Conservation (phyloP, 805 yeast genomes). For the Clavispora santaluciae region DNA sequence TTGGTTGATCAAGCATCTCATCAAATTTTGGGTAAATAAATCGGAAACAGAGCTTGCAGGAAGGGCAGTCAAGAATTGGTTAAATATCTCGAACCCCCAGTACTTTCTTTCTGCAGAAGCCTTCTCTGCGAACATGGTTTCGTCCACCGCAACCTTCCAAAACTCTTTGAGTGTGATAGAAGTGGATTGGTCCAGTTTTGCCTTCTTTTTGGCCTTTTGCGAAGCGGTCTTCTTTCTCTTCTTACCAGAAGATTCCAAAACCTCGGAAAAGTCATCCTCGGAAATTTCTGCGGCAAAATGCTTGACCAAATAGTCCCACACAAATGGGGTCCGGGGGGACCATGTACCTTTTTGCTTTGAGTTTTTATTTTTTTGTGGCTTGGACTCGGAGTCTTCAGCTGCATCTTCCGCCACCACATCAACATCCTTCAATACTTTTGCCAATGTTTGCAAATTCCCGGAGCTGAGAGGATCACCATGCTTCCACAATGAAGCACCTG, state of each 20-base stretch:
- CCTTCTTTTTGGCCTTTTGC: slow-evolving; percentile 17
- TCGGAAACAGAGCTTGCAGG: slow-evolving; percentile 15
- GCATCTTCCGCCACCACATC: slow-evolving; percentile 36
- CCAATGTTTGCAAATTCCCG: slow-evolving; percentile 57
- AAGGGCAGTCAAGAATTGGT: slow-evolving; percentile 34
- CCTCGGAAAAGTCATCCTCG: slow-evolving; percentile 18
- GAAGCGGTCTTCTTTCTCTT: slow-evolving; percentile 18
- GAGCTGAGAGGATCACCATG: slow-evolving; percentile 66
- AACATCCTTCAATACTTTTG: slow-evolving; percentile 61
- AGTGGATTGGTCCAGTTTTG: slow-evolving; percentile 17
- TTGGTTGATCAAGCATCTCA: slow-evolving; percentile 75
- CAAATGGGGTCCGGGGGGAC: slow-evolving; percentile 71
- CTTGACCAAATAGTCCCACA: slow-evolving; percentile 59
- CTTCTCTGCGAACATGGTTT: slow-evolving; percentile 66
- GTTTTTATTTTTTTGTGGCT: slow-evolving; percentile 13
- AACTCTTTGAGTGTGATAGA: slow-evolving; percentile 48
- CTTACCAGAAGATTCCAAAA: slow-evolving; percentile 21
- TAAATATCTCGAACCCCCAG: slow-evolving; percentile 77
- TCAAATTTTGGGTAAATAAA: slow-evolving; percentile 58
- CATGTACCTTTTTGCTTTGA: slow-evolving; percentile 60
- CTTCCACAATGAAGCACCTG: slow-evolving; percentile 49
- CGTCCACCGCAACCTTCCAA: slow-evolving; percentile 78
- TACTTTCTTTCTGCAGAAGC: slow-evolving; percentile 83
- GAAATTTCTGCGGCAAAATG: slow-evolving; percentile 27
- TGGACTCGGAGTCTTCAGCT: slow-evolving; percentile 22